phyloP scores from a whole-genome alignment of 768 basidiomycete species.

The Fistulinella prunicolor region DNA sequence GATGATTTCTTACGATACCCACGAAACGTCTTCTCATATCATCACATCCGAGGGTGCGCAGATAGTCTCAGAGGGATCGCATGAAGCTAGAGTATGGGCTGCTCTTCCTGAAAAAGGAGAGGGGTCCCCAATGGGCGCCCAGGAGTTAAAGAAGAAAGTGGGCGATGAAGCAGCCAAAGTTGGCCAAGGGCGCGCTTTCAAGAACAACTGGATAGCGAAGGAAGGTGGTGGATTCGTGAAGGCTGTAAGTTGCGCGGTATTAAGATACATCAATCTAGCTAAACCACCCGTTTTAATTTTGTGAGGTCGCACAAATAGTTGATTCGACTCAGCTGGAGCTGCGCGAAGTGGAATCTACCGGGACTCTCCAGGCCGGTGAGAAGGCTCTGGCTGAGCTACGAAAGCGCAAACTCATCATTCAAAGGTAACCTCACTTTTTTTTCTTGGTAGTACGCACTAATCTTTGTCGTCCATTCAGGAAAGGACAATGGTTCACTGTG shows the following conservation, averaged over 20 bases:
- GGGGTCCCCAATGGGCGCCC: constrained; percentile 61
- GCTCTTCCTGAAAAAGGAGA: constrained; percentile 71
- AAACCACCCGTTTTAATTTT: constrained; percentile 1
- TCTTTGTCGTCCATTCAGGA: constrained; percentile 47
- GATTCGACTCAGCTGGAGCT: constrained; percentile 78
- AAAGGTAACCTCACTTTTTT: constrained; percentile 52
- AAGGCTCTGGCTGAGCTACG: constrained; percentile 81
- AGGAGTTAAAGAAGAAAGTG: constrained; percentile 67
- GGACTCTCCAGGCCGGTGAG: constrained; percentile 71
- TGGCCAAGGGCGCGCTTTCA: constrained; percentile 95
- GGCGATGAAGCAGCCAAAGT: constrained; percentile 90
- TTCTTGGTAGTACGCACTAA: constrained; percentile 2
- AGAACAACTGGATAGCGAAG: constrained; percentile 94
- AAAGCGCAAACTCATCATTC: constrained; percentile 85
- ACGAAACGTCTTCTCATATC: constrained; percentile 70
- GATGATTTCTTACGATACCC: constrained; percentile 83
- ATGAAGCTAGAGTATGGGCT: constrained; percentile 93
- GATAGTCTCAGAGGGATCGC: constrained; percentile 80
- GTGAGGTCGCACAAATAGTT: constrained; percentile 60
- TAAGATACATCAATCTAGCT: background rate
- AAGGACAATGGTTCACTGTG: constrained; percentile 93
- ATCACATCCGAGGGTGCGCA: constrained; percentile 81
- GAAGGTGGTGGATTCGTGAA: constrained; percentile 86
- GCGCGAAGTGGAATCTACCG: constrained; percentile 67
- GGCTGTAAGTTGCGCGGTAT: constrained; percentile 51